Base-by-base conservation (phyloP, 176 grass and related monocot genomes). In the Elaeis guineensis region DNA sequence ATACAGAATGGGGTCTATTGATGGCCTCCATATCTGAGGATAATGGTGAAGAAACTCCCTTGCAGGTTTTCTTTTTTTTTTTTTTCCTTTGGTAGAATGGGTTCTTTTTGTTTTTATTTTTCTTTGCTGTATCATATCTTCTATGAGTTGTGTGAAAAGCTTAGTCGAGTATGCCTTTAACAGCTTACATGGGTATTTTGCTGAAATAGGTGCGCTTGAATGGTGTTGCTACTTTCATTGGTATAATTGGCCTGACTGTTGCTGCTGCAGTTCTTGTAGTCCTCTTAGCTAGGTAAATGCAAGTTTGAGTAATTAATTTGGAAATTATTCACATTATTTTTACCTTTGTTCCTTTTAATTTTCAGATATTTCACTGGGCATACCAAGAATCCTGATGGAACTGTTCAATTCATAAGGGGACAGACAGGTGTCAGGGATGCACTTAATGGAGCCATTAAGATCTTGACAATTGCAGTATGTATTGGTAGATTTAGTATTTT, bases 11-110 rank as follows among this genome's bases (percentile, higher is more conserved):
- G 93, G 93, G 93, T 75, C 77, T 86, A 64, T 72, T 98, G 66
- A 98, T 98, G 93, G 88, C 88, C 82, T 92, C 92, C 66, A 80
- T 98, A 72, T 98, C 87, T 7, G 88, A 92, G 74, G 84, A 98
- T 83, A 98, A 89, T 69, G 84, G 84, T 54, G 93, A 98, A 92
- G 93, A 98, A 86, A 98, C 87, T 52, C 93, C 93, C 2, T 75
- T 98, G 75, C 93, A 98, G 93, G 93, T 98, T 82, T 80, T 66
- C 75, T 23, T 49, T 8, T 62, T 22, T 60, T 54, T 19, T n/a
- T 77, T 52, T 59, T 65, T 28, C n/a, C n/a, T 17, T 19, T 58
- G 12, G 25, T 12, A 49, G 30, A 49, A 28, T 73, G 67, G 65
- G 16, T 49, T 71, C 51, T 55, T 52, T 49, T 54, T 49, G 15